Percentiles rank a stretch among this genome's conserved stretches.
Evolutionary conservation across 352 stramenopile species (phyloP).

Genomic region (Globisporangium paroecandrum): DNA sequence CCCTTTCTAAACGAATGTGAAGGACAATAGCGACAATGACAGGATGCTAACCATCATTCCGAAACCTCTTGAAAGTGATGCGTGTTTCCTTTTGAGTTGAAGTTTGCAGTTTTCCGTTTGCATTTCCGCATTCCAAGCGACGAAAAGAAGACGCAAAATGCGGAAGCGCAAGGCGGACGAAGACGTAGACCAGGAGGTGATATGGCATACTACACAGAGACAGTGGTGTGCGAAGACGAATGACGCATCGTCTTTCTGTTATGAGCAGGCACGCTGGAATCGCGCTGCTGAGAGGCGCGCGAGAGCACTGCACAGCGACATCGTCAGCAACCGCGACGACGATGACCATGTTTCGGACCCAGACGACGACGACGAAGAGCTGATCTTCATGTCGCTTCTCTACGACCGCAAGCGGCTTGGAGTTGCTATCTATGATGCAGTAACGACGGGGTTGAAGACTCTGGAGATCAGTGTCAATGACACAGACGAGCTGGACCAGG

Average conservation of each 20-base stretch:
- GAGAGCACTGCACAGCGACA: constrained; percentile 2
- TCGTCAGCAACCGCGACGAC: neutral
- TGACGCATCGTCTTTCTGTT: neutral
- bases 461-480: constrained; percentile 46
- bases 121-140: constrained; percentile 13
- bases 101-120: constrained; percentile 10
- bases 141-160: constrained; percentile 7
- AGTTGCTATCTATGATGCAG: constrained; percentile 71
- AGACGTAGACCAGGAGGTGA: neutral
- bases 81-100: constrained; percentile 6
- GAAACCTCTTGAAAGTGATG: constrained; percentile 7
- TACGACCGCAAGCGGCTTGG: constrained; percentile 65
- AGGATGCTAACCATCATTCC: constrained; percentile 7
- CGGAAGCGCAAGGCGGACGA: constrained; percentile 17
- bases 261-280: neutral
- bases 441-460: constrained; percentile 62
- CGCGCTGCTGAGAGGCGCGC: neutral
- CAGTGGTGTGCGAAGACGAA: constrained; percentile 6
- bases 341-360: constrained; percentile 8
- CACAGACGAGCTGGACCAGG: constrained; percentile 42
- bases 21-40: neutral
- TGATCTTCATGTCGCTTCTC: constrained; percentile 70
- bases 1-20: constrained; percentile 20
- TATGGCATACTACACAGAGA: neutral
- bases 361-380: constrained; percentile 40